Evolutionary conservation across 495 filamentous ascomycete species (phyloP).

Genomic region (Penicillium paxilli): DNA sequence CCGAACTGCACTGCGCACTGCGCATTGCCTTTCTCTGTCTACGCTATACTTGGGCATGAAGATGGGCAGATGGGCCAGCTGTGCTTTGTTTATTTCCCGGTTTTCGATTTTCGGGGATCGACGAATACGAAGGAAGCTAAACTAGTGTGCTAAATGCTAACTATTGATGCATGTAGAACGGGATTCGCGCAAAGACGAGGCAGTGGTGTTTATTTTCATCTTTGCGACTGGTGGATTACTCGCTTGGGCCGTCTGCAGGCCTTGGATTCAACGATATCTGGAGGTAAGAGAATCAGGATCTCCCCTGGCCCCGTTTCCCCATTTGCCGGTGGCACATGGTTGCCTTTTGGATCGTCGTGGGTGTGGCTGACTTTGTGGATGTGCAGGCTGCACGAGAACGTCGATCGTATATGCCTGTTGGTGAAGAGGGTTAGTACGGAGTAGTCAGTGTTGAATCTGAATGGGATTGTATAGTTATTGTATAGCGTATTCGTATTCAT

Average conservation of each 20-base stretch:
- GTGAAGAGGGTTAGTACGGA: constrained; percentile 28
- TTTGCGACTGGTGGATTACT: constrained; percentile 80
- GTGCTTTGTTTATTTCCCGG: no score
- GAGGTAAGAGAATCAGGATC: constrained; percentile 55
- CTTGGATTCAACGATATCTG: constrained; percentile 60
- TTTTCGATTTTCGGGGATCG: no score
- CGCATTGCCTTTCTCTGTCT: not conserved
- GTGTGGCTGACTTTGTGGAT: not conserved
- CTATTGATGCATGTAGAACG: constrained; percentile 54
- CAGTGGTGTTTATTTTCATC: constrained; percentile 92
- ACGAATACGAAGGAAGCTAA: not conserved
- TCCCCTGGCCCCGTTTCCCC: no score
- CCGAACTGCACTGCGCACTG: not conserved
- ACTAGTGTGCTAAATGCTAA: constrained; percentile 9
- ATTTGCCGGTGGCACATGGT: no score
- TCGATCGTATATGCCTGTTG: constrained; percentile 46
- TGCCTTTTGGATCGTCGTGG: not conserved
- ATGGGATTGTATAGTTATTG: no score
- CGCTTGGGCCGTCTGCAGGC: constrained; percentile 72
- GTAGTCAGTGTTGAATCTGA: no score
- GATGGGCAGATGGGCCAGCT: no score
- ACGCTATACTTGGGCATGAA: not conserved
- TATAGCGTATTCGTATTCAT: no score
- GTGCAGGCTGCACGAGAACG: constrained; percentile 43
- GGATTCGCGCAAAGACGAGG: constrained; percentile 84